A percentile compares a stretch with the other conserved stretches of the same genome.
These are phyloP conservation scores for Aureobasidium mangrovei DNA, from an alignment of 2,329 filamentous ascomycete species.

Conservation along the genomic window DNA sequence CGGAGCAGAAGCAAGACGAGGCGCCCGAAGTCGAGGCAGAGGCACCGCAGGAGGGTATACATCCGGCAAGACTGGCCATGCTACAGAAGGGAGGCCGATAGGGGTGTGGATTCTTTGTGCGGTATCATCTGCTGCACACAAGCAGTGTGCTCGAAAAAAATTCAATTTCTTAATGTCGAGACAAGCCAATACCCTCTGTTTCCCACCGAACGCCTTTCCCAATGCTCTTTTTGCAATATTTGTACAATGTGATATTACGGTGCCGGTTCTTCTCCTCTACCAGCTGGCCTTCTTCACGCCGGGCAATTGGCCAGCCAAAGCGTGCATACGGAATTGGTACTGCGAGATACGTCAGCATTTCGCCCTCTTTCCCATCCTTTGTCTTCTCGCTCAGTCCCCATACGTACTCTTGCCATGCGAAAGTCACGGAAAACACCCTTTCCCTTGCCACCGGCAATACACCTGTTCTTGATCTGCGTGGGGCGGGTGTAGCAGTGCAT, in stretches of 20 bases:
- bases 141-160: not conserved
- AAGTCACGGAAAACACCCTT: conserved; percentile 90
- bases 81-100: conserved; percentile 12
- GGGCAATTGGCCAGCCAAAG: conserved; percentile 73
- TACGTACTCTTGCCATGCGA: conserved; percentile 78
- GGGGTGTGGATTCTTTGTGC: not conserved
- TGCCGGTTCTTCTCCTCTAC: conserved; percentile 40
- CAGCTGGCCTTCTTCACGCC: conserved; percentile 95
- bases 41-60: conserved; percentile 21
- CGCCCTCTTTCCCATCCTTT: conserved; percentile 18
- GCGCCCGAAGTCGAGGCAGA: conserved; percentile 12
- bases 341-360: conserved; percentile 33
- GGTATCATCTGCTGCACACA: not conserved
- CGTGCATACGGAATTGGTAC: conserved; percentile 91
- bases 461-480: conserved; percentile 90
- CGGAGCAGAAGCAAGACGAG: conserved; percentile 20
- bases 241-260: conserved; percentile 3
- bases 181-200: not conserved
- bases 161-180: conserved; percentile 1
- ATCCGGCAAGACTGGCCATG: conserved; percentile 28
- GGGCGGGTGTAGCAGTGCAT: conserved; percentile 95
- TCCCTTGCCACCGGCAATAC: conserved; percentile 82
- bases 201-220: conserved; percentile 8
- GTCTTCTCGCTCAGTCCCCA: not conserved
- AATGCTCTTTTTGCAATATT: conserved; percentile 1